Percentiles rank a stretch among this genome's conserved stretches.
Evolutionary conservation across 2,329 filamentous ascomycete species (phyloP).

Genomic region (Gnomoniopsis sp.): DNA sequence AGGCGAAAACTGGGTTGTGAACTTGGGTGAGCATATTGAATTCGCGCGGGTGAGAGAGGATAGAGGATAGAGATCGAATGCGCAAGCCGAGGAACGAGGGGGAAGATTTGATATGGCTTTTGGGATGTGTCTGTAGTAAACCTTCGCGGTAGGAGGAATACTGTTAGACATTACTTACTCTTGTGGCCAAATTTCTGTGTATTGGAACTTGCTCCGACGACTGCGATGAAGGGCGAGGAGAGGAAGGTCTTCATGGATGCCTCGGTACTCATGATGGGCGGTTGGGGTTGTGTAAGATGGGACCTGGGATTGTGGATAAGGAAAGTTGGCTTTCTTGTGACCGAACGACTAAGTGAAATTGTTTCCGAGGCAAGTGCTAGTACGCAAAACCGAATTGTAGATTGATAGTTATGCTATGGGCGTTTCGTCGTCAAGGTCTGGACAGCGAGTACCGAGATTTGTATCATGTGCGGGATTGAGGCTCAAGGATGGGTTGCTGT

Average conservation of each 20-base stretch:
- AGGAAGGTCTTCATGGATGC: conserved; percentile 76
- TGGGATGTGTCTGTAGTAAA: neutral
- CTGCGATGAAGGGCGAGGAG: conserved; percentile 73
- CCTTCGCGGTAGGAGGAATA: neutral
- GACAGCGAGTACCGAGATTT: neutral
- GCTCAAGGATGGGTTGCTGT: conserved; percentile 1
- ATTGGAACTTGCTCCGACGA: conserved; percentile 86
- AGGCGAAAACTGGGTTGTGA: conserved; percentile 67
- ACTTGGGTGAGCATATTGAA: conserved; percentile 7
- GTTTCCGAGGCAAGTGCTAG: neutral
- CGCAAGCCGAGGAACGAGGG: neutral
- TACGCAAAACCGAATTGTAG: neutral
- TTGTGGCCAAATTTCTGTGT: conserved; percentile 84
- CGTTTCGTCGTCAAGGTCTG: neutral
- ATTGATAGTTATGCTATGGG: no score
- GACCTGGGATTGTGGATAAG: neutral
- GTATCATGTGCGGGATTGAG: neutral
- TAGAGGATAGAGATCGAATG: neutral
- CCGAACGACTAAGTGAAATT: neutral
- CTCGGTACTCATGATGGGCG: conserved; percentile 57
- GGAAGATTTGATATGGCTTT: no score
- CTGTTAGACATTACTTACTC: conserved; percentile 46
- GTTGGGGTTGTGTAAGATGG: neutral
- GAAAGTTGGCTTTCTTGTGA: neutral
- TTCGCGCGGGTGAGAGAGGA: neutral